Conservation (phyloP, 805 yeast species). For the Ogataea kodamae region DNA sequence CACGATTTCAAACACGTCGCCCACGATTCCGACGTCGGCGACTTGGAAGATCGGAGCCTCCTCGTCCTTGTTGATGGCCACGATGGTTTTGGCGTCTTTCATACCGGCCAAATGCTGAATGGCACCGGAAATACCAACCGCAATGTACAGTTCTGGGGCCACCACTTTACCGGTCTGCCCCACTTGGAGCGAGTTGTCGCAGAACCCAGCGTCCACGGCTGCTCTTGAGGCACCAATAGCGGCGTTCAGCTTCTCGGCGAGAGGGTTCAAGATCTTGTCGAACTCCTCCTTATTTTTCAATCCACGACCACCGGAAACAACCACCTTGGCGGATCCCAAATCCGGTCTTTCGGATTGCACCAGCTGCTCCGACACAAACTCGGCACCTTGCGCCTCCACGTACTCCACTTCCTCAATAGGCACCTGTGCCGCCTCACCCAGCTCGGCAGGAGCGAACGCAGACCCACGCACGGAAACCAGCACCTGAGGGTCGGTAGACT, state of each 20-base stretch:
- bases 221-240: slow-evolving; percentile 98
- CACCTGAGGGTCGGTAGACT: slow-evolving; percentile 60
- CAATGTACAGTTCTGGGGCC: slow-evolving; percentile 92
- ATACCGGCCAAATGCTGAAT: slow-evolving; percentile 98
- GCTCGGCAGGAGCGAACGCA: slow-evolving; percentile 54
- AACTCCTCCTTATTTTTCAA: slow-evolving; percentile 86
- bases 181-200: slow-evolving; percentile 93
- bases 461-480: slow-evolving; percentile 81
- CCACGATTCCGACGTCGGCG: slow-evolving; percentile 87
- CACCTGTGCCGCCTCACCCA: slow-evolving; percentile 33
- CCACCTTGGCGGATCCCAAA: slow-evolving; percentile 73
- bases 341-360: slow-evolving; percentile 86
- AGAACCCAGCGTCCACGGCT: slow-evolving; percentile 93
- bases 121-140: slow-evolving; percentile 95
- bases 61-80: slow-evolving; percentile 90
- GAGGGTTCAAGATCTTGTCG: slow-evolving; percentile 70
- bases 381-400: slow-evolving; percentile 39
- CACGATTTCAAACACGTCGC: slow-evolving; percentile 78
- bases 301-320: slow-evolving; percentile 94
- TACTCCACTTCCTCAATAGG: slow-evolving; percentile 47
- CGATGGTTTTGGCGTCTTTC: slow-evolving; percentile 93
- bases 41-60: slow-evolving; percentile 92
- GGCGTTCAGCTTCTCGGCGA: slow-evolving; percentile 80
- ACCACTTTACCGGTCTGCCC: slow-evolving; percentile 98
- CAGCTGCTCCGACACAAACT: slow-evolving; percentile 75